phyloP scores from a whole-genome alignment of 208 protist genomes.

The Leishmania mexicana region DNA sequence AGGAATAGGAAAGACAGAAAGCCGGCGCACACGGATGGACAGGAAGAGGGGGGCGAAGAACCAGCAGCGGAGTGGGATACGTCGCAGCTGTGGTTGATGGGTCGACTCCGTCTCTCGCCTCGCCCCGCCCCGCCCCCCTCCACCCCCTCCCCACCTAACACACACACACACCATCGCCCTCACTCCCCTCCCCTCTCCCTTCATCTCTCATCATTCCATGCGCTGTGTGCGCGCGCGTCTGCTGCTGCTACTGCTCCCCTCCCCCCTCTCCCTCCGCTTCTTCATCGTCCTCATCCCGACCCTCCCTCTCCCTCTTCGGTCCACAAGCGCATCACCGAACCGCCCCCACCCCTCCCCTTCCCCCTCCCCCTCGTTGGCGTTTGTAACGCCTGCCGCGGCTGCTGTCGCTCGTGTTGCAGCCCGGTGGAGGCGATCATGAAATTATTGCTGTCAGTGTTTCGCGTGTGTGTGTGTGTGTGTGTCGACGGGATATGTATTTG shows the following conservation, averaged over 20 bases:
- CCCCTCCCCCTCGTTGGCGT: neutral
- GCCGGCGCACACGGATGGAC: neutral
- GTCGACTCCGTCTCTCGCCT: neutral
- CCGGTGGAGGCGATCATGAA: neutral
- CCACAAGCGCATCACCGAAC: neutral
- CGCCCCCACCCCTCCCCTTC: neutral
- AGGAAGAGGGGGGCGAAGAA: neutral
- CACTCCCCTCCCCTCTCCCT: neutral
- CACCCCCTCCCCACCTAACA: neutral
- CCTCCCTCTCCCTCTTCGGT: conserved; percentile 7
- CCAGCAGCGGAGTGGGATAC: no score
- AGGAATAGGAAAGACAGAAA: neutral
- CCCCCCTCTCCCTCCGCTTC: neutral
- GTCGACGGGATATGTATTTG: neutral
- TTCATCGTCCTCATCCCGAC: neutral
- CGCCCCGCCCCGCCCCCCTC: neutral
- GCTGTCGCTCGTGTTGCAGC: no score
- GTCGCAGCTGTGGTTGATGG: neutral
- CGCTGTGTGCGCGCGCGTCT: neutral
- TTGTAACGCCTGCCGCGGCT: no score
- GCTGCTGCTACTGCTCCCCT: neutral
- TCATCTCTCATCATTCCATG: neutral
- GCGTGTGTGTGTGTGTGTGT: neutral
- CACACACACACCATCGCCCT: neutral
- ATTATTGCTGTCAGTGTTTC: neutral